A percentile compares a stretch with the other conserved stretches of the same genome.
Conservation (phyloP, 2,329 filamentous ascomycete genomes). For the Aspergillus ustus region DNA sequence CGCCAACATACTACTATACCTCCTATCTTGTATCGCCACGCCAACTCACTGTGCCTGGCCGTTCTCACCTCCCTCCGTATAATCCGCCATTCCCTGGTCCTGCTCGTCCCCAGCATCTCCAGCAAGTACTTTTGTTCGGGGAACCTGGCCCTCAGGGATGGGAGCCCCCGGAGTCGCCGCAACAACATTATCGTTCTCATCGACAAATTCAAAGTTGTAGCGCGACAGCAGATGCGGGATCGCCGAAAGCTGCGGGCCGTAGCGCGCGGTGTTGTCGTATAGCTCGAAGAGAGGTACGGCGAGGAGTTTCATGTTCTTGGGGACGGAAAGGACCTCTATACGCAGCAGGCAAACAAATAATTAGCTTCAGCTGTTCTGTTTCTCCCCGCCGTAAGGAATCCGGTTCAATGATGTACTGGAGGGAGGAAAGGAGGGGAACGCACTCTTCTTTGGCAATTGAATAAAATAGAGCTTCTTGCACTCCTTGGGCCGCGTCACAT, state of each 20-base stretch:
- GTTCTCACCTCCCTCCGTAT: slow-evolving; percentile 29
- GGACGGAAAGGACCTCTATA: slow-evolving; percentile 88
- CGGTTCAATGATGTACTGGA: background rate
- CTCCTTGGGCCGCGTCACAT: slow-evolving; percentile 95
- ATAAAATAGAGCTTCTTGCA: slow-evolving; percentile 99
- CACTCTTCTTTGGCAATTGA: slow-evolving; percentile 88
- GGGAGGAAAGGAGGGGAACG: slow-evolving; percentile 39
- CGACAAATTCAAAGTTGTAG: slow-evolving; percentile 97
- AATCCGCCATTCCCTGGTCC: slow-evolving; percentile 44
- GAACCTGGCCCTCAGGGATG: slow-evolving; percentile 61
- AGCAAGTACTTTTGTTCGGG: slow-evolving; percentile 69
- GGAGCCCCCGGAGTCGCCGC: slow-evolving; percentile 78
- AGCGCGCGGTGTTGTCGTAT: slow-evolving; percentile 94
- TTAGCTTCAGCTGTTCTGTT: background rate
- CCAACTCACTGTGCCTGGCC: slow-evolving; percentile 22
- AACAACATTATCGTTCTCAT: slow-evolving; percentile 87
- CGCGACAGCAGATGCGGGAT: slow-evolving; percentile 93
- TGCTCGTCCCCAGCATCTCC: slow-evolving; percentile 43
- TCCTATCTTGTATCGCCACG: background rate
- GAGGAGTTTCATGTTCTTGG: slow-evolving; percentile 99
- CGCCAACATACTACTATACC: background rate
- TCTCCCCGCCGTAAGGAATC: background rate
- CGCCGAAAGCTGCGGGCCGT: slow-evolving; percentile 93
- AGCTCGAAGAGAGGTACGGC: slow-evolving; percentile 96
- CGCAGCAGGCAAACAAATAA: background rate